Evolutionary conservation across 148 eudicot genomes (phyloP), one percentile per base, ranked within the genome.

Genomic region (Mesembryanthemum crystallinum): DNA sequence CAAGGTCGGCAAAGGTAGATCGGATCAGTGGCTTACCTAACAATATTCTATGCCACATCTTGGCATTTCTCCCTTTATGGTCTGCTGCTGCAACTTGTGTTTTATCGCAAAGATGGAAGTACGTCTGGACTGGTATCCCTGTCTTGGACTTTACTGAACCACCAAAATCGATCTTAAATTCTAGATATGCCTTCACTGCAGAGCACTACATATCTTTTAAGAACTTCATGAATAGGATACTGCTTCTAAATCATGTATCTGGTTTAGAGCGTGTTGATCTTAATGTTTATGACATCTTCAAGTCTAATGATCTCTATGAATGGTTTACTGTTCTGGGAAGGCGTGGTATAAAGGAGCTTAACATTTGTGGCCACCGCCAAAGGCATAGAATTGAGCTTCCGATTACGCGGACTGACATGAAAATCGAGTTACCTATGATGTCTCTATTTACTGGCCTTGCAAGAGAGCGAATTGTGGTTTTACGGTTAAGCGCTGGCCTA

Each of bases 41-140:
- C 17, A 3, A 60, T 21, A 1, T 60, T 2, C 30, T 60, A 3
- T 11, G 18, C 14, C 30, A 24, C 3, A 27, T 60, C 30, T 24
- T 60, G 32, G 18, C 32, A 9, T 13, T 60, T 21, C 27, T 60
- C 29, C 14, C 64, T 20, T 7, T 17, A 8, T 6, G 21, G 14
- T 25, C 9, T 1, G 64, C 64, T 10, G 32, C 21, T 1, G 29
- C 30, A 60, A 60, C 64, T 8, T 24, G 64, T 13, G 11, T 60
- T 7, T 60, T 60, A 27, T 60, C 32, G 2, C 7, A 27, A 27
- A 27, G 32, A 12, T 60, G 67, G 76, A 27, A 28, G 29, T 60
- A 60, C 27, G 17, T 59, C 23, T 73, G 76, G 76, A 73, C 51
- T 2, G 54, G n/a, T 35, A 20, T 60, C 17, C 35, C 67, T 21